Base-by-base conservation (phyloP, 148 eudicot genomes). In the Salicornia ramosissima region DNA sequence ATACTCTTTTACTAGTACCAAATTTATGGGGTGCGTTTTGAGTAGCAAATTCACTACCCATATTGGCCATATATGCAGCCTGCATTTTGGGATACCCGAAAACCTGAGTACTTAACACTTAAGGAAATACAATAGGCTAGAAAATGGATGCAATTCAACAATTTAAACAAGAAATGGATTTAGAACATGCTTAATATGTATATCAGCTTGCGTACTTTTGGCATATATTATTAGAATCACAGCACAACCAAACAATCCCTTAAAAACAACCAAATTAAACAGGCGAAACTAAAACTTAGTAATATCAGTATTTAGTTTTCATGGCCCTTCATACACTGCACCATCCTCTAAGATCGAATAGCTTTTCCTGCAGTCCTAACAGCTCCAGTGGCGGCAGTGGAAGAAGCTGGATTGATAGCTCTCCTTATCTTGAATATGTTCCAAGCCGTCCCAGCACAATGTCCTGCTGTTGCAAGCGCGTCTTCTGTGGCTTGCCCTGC, bases 401-500 rank as follows among this genome's bases (percentile, higher is more conserved):
- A 61, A 2, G 89, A 61, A 6, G 91, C 83, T 4, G 97, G 97
- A 76, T 85, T 92, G 8, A 92, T 74, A 77, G 98, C 85, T 69
- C 85, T 90, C 62, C 98, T 69, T 0, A 92, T 83, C 82, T 88
- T 92, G 49, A 88, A 67, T 16, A 92, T 82, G 77, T 92, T 92
- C 96, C 98, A 92, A 59, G 88, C 96, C 0, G 91, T 77, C 24
- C 96, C 87, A 36, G 84, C 94, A 68, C 75, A 72, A 72, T 92
- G 94, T 65, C 98, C 96, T 65, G 88, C 98, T 0, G 96, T 83
- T 36, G 96, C 96, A 15, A 92, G 81, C 45, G 69, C 98, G 59
- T 92, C 86, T 52, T 72, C 90, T 11, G 98, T 90, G 15, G 87
- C 90, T 75, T 85, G 88, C 58, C 98, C 96, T 46, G 98, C 96